Percentiles rank a stretch among this genome's conserved stretches.
Conservation (phyloP, 345 rosid species). For the Physaria fendleri region DNA sequence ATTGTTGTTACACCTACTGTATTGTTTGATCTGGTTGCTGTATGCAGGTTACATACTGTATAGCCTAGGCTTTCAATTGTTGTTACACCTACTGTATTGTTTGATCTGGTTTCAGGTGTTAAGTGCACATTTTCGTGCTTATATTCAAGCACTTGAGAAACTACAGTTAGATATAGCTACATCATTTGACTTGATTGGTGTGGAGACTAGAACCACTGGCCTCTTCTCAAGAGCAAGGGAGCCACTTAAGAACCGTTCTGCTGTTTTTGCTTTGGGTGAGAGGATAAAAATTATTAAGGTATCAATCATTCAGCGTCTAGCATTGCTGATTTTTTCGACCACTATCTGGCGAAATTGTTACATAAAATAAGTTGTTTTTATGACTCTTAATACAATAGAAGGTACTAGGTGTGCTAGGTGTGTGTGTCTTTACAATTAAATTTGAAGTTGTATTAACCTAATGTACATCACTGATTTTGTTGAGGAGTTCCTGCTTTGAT, state of each 20-base stretch:
- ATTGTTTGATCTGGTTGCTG: conserved; percentile 18
- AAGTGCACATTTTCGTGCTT: conserved; percentile 97
- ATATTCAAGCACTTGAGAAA: conserved; percentile 93
- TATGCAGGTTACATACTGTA: too few relatives aligned
- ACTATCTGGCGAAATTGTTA: background rate
- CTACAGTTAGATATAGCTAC: conserved; percentile 95
- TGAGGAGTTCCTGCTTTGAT: background rate
- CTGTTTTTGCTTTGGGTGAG: conserved; percentile 92
- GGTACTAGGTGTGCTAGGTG: conserved; percentile 1
- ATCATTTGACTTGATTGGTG: conserved; percentile 86
- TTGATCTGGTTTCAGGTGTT: conserved; percentile 58
- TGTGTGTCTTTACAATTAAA: background rate
- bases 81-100: conserved; percentile 8
- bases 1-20: conserved; percentile 3
- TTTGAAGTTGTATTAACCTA: background rate
- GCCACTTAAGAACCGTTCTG: conserved; percentile 83
- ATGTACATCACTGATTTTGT: background rate
- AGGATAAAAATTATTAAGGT: conserved; percentile 91
- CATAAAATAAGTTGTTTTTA: conserved; percentile 1
- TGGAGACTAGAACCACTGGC: conserved; percentile 81
- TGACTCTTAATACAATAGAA: background rate
- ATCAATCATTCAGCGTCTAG: conserved; percentile 3
- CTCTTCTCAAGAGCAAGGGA: conserved; percentile 86
- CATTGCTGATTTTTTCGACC: background rate
- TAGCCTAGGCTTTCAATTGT: background rate